Percentiles rank a stretch among this genome's conserved stretches.
Conservation (phyloP, 495 filamentous ascomycete genomes). For the Sabuloglossum arenarium region DNA sequence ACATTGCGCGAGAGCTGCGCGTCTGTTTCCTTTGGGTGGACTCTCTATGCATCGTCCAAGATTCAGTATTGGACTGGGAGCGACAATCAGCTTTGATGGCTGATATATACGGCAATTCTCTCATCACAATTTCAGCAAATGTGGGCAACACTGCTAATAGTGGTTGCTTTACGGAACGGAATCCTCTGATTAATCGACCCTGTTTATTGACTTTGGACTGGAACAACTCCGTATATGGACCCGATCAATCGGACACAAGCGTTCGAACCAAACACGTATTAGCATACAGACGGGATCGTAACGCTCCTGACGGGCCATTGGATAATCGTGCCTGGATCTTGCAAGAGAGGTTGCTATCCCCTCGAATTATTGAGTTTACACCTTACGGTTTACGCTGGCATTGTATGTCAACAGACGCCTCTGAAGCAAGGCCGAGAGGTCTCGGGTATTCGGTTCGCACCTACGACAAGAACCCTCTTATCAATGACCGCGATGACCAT, state of each 20-base stretch:
- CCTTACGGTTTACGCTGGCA: background rate
- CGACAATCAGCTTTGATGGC: slow-evolving; percentile 10
- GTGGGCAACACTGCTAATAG: background rate
- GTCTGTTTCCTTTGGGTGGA: slow-evolving; percentile 16
- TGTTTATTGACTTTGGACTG: background rate
- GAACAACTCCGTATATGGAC: background rate
- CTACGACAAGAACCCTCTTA: no score
- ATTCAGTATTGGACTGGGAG: slow-evolving; percentile 7
- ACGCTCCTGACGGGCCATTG: background rate
- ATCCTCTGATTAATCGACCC: background rate
- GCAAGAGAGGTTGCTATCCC: background rate
- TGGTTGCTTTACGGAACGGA: slow-evolving; percentile 3
- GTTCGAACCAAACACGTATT: no score
- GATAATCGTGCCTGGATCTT: background rate
- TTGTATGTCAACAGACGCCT: background rate
- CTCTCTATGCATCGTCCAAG: slow-evolving; percentile 16
- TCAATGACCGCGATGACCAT: no score
- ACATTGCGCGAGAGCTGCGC: slow-evolving; percentile 6
- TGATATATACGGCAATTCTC: slow-evolving; percentile 9
- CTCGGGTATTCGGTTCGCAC: no score
- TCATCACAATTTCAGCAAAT: slow-evolving; percentile 7
- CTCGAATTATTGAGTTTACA: background rate
- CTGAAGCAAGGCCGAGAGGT: no score
- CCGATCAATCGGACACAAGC: background rate
- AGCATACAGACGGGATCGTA: no score